Evolutionary conservation across 495 filamentous ascomycete species (phyloP), one percentile per base, ranked within the genome.

Genomic region (Xylaria acuta): DNA sequence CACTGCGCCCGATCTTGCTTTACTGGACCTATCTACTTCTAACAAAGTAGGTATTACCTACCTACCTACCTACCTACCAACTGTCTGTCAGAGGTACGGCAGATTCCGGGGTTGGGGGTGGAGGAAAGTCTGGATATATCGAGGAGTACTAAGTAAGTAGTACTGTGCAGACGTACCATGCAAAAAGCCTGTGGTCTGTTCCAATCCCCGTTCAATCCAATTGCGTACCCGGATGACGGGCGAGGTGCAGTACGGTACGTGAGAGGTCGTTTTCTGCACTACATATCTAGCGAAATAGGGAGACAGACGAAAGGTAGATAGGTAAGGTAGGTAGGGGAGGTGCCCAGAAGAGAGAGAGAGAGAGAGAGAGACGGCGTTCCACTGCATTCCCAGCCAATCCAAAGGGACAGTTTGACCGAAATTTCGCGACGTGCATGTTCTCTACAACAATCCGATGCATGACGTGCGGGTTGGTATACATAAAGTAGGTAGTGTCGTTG

Each of bases 371-470:
- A 38, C 3, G 34, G 56, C 41, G 58, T 70, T 70, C 69, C 58
- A 71, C 69, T n/a, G 16, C 58, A 38, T 60, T 5, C 51, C n/a
- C 40, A 71, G 51, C 69, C 69, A 65, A 71, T 71, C 69, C 60
- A 38, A 20, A 43, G 38, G 49, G n/a, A 56, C 18, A 65, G 45
- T 16, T 41, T 49, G 69, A 71, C 69, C 69, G 69, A 71, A 71
- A 69, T 45, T 8, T 38, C 45, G 53, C 67, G 20, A 69, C 53
- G 49, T 62, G 67, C 56, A 62, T 69, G 27, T 34, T 5, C 8
- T 59, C 14, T 34, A 59, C 56, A 59, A 8, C 56, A 36, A 59
- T 20, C 14, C 51, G 11, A 54, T 27, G 25, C 27, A 56, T 16
- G 53, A 8, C 14, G 14, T 1, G 53, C 53, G 53, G 27, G 53